Evolutionary conservation across 306 rosid species (phyloP), one percentile per base, ranked within the genome.

Genomic region (Sophora flavescens): DNA sequence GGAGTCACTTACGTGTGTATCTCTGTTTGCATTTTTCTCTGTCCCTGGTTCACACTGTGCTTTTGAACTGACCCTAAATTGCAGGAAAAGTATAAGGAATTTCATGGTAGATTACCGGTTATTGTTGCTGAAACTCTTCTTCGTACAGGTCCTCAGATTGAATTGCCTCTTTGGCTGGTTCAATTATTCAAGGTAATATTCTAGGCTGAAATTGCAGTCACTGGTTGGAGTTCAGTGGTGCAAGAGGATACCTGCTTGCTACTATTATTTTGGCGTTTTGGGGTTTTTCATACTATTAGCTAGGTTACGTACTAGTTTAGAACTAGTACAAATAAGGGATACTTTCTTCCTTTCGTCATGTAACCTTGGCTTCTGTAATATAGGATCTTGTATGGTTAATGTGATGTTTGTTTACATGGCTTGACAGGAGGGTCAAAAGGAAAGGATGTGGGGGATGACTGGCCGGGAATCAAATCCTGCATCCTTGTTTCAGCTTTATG

Each of bases 111-210:
- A 77, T 81, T 95, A 68, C 97, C 98, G 0, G 65, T 90, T 56
- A 39, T 89, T 85, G 96, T 89, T 82, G 99, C 97, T 2, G 97
- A 91, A 84, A 87, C 97, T 63, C 96, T 95, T 86, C 96, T 95
- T 54, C 91, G 84, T 3, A 64, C 88, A 5, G 97, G 90, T 88
- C 84, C 96, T 78, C 91, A 87, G 77, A 89, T 95, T 28, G 97
- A 92, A 78, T 77, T 95, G 90, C 98, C 97, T 70, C 90, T 89
- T 67, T 95, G 98, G 98, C 87, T 95, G 39, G 91, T 95, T 82
- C 93, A 86, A 15, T 79, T 92, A 82, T 95, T 95, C 81, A 95
- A 90, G 98, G 98, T 93, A 87, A 85, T 84, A 76, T 62, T 78
- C 75, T 66, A 48, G 63, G 13, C 22, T 36, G 74, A 70, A 76